Base-by-base conservation (phyloP, 305 asterid genomes). In the Fraxinus angustifolia region DNA sequence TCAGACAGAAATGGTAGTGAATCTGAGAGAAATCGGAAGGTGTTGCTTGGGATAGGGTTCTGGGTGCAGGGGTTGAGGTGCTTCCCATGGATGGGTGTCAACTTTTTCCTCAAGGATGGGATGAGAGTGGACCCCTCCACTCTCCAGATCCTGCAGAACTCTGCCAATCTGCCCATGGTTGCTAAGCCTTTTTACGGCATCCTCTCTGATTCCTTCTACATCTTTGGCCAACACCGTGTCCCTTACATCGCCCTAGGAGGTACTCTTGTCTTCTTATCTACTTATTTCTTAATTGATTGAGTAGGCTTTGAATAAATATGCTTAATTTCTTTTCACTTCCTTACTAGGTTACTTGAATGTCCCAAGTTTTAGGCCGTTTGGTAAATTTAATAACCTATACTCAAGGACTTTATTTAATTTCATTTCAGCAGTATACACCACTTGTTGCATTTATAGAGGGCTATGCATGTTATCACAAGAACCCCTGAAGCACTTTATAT, bases 161-260 rank as follows among this genome's bases (percentile, higher is more conserved):
- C 99, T 7, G 88, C 98, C 30, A 96, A 90, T 88, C 82, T 96
- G 79, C 99, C 99, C 1, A 94, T 96, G 99, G 97, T 93, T 36
- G 97, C 97, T 48, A 96, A 96, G 83, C 99, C 99, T 73, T 84
- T 96, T 14, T 90, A 91, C 65, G 99, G 98, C 79, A 88, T 94
- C 77, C 73, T 96, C 11, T 96, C 99, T 3, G 99, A 96, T 89
- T 94, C 98, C 3, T 78, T 83, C 87, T 94, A 93, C 88, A 85
- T 96, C 76, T 89, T 85, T 73, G 98, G 97, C 73, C 97, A 94
- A 92, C 99, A 93, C 76, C 97, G 99, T 6, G 88, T 93, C 70
- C 99, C 99, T 50, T 96, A 94, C 76, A 89, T 96, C 67, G 99
- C 96, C 73, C 16, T 90, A 50, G 99, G 99, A 92, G 98, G 98